Evolutionary conservation across 2,329 filamentous ascomycete species (phyloP).

Genomic region (Hypoxylon rubiginosum): DNA sequence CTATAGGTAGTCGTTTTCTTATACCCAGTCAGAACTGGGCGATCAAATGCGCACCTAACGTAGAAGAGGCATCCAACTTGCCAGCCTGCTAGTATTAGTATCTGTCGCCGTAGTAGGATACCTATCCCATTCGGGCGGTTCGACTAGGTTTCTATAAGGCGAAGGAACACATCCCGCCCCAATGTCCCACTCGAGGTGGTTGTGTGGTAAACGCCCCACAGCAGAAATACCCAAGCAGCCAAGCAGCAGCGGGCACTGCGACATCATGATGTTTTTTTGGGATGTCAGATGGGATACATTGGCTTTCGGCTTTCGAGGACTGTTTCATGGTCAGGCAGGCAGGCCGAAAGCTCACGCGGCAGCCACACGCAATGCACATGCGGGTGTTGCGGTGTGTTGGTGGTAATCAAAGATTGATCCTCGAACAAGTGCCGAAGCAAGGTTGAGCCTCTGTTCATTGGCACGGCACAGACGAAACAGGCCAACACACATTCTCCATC

Average conservation of each 20-base stretch:
- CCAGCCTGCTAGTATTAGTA: background rate
- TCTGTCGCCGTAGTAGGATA: background rate
- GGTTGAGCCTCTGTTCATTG: background rate
- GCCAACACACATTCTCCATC: background rate
- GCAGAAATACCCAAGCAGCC: background rate
- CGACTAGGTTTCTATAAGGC: background rate
- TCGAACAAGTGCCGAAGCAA: constrained; percentile 13
- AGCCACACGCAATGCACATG: constrained; percentile 1
- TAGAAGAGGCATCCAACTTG: background rate
- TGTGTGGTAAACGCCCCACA: background rate
- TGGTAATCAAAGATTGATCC: background rate
- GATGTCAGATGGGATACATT: background rate
- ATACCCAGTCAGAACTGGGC: background rate
- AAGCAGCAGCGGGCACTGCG: no score
- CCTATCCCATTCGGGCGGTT: background rate
- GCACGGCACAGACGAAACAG: background rate
- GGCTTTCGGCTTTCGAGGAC: background rate
- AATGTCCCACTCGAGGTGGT: background rate
- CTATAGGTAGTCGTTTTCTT: background rate
- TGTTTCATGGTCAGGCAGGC: constrained; percentile 8
- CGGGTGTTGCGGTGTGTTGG: background rate
- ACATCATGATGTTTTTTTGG: constrained; percentile 1
- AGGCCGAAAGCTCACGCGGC: background rate
- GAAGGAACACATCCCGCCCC: constrained; percentile 5
- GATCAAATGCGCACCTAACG: background rate